A percentile compares a stretch with the other conserved stretches of the same genome.
phyloP scores from a whole-genome alignment of 768 basidiomycete genomes.

The Rubroboletus pulcherrimus region DNA sequence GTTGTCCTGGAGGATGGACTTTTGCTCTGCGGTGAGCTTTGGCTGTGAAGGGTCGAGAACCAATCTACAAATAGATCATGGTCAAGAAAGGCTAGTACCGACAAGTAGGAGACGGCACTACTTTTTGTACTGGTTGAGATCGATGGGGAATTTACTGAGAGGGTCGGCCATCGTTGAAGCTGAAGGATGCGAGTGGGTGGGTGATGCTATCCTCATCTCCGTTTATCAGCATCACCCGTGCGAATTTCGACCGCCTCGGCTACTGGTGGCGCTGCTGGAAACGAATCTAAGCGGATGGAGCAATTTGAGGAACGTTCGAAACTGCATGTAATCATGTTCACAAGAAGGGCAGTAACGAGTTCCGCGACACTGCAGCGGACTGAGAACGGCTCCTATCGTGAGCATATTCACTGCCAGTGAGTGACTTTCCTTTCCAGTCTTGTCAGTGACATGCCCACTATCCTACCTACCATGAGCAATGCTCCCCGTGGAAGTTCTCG shows the following conservation, averaged over 20 bases:
- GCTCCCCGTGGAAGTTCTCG: not conserved
- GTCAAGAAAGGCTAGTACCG: not conserved
- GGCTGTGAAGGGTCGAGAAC: constrained; percentile 68
- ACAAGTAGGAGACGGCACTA: constrained; percentile 26
- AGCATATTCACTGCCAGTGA: not conserved
- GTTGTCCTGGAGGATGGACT: constrained; percentile 55
- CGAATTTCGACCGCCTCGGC: constrained; percentile 15
- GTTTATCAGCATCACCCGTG: constrained; percentile 26
- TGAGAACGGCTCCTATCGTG: constrained; percentile 7
- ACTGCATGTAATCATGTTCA: not conserved
- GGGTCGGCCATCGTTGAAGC: constrained; percentile 35
- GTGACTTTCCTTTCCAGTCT: constrained; percentile 12
- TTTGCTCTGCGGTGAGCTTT: constrained; percentile 61
- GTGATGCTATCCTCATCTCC: not conserved
- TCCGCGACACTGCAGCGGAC: constrained; percentile 10
- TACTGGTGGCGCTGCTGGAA: not conserved
- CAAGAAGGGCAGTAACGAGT: not conserved
- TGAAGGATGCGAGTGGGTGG: constrained; percentile 1
- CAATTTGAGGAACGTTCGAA: constrained; percentile 16
- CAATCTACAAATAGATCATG: constrained; percentile 43
- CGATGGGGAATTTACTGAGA: constrained; percentile 63
- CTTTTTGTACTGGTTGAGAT: constrained; percentile 76
- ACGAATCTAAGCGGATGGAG: not conserved
- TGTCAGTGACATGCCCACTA: not conserved
- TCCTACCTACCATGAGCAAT: not conserved